These are phyloP conservation scores for Aspergillus sp. DNA, from an alignment of 2,329 filamentous ascomycete species.

Conservation along the genomic window DNA sequence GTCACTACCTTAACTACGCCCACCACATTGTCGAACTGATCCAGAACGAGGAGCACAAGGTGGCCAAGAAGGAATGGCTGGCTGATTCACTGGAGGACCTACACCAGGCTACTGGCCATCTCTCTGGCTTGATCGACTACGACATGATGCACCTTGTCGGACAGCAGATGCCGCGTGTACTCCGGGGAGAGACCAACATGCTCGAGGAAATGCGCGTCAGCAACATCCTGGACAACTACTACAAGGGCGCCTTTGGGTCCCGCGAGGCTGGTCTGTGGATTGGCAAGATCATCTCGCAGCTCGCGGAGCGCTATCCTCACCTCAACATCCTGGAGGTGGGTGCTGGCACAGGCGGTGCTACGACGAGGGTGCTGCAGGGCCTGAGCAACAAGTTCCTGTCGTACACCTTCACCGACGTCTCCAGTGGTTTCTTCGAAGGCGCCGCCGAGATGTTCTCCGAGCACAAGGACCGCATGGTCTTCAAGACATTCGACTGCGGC, in stretches of 20 bases:
- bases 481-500: constrained; percentile 32
- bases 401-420: constrained; percentile 50
- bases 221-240: not conserved
- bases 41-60: not conserved
- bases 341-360: constrained; percentile 40
- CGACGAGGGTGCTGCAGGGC: constrained; percentile 32
- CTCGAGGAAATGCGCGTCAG: not conserved
- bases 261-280: not conserved
- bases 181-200: not conserved
- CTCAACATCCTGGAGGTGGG: constrained; percentile 36
- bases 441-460: constrained; percentile 28
- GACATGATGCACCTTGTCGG: not conserved
- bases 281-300: constrained; percentile 15
- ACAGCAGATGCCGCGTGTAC: not conserved
- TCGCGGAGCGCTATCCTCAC: constrained; percentile 40
- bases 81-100: not conserved
- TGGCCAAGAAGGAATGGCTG: not conserved
- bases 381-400: constrained; percentile 29
- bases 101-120: not conserved
- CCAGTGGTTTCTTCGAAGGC: constrained; percentile 42
- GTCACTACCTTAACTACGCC: not conserved
- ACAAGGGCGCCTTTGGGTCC: not conserved
- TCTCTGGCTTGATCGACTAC: not conserved
- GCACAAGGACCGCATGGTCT: constrained; percentile 27
- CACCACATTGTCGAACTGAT: not conserved